phyloP scores from a whole-genome alignment of 495 filamentous ascomycete species.

The Neurospora terricola region DNA sequence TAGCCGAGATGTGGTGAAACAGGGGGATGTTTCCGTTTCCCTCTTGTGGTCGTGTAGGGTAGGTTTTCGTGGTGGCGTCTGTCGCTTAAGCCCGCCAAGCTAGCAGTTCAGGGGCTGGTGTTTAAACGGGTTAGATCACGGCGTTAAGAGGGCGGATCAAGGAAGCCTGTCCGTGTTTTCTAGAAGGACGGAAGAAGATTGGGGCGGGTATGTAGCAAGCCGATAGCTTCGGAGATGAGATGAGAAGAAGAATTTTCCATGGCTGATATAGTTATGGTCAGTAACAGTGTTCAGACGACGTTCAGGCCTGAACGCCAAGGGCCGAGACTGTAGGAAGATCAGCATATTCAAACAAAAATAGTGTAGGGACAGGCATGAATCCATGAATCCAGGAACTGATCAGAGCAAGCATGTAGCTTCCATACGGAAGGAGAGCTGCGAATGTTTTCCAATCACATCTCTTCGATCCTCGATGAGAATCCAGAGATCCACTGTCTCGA shows the following conservation, averaged over 20 bases:
- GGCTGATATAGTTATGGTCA: not conserved
- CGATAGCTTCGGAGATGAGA: not conserved
- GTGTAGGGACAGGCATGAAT: not conserved
- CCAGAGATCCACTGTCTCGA: not conserved
- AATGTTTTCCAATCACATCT: not conserved
- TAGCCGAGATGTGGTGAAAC: not conserved
- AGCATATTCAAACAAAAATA: not conserved
- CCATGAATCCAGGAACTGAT: not conserved
- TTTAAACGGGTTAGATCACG: not conserved
- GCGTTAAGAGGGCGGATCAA: not conserved
- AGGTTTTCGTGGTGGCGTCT: not conserved
- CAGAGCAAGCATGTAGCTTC: not conserved
- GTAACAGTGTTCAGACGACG: not conserved
- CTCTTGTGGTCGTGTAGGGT: not conserved
- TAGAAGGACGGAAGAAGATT: not conserved
- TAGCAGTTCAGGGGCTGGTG: not conserved
- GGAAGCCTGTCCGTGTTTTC: not conserved
- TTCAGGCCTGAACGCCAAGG: not conserved
- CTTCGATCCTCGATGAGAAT: not conserved
- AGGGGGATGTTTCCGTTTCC: not conserved
- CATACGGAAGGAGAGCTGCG: not conserved
- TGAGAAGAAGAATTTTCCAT: not conserved
- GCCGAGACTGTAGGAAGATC: not conserved
- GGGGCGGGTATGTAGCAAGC: not conserved
- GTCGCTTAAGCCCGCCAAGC: not conserved